Conservation (phyloP, 306 rosid species). For the Sechiopsis laciniata region DNA sequence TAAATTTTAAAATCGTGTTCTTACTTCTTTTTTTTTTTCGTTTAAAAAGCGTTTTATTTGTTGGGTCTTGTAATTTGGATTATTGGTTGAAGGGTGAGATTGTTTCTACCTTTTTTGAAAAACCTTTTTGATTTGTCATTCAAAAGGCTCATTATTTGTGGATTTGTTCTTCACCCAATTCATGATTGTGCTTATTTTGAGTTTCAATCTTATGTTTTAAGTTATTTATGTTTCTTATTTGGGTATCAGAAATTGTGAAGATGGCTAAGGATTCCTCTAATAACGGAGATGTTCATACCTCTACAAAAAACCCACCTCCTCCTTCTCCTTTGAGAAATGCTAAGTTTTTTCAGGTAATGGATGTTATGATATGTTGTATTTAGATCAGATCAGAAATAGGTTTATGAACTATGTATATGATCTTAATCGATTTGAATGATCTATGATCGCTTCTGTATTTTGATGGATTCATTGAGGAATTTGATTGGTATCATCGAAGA, state of each 20-base stretch:
- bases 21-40: too few species aligned
- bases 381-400: not conserved
- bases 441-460: not conserved
- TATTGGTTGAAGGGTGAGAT: conserved; percentile 6
- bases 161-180: conserved; percentile 9
- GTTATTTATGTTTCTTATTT: not conserved
- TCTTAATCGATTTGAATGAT: not conserved
- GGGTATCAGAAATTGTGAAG: conserved; percentile 26
- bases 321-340: conserved; percentile 53
- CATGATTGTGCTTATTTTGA: not conserved
- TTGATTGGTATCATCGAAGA: not conserved
- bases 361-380: not conserved
- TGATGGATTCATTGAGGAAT: not conserved
- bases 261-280: conserved; percentile 48
- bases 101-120: not conserved
- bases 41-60: conserved; percentile 3
- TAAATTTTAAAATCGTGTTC: not conserved
- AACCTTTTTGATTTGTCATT: not conserved
- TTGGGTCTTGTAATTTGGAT: not conserved
- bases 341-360: conserved; percentile 50
- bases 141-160: not conserved
- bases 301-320: conserved; percentile 44
- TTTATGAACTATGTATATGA: not conserved
- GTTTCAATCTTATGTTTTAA: not conserved
- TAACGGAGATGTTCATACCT: conserved; percentile 34